Base-by-base conservation (phyloP, 2,329 filamentous ascomycete species). In the Dactylellina drechsleri region DNA sequence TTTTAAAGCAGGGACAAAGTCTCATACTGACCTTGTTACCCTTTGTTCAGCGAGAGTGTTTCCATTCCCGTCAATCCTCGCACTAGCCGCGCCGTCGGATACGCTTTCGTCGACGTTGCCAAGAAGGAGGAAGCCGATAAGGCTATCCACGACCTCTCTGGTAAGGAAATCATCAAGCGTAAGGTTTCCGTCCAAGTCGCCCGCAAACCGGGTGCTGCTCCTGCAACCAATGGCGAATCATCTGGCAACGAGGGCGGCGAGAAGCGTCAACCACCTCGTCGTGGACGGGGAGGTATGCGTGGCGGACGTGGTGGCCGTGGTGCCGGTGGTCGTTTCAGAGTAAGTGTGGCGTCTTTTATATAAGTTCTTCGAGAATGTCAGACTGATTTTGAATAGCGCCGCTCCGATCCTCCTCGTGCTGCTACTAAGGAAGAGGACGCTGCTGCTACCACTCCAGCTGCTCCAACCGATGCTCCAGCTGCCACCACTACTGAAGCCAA, bases 51-150 rank as follows among this genome's bases (percentile, higher is more conserved):
- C 85, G 95, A 99, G 87, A 96, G 92, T 84, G 94, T 94, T 84
- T 98, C 95, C 80, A 99, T 99, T 84, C 95, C 95, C 80, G 97
- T 96, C 88, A 98, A 99, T 87, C 95, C 95, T 82, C 94, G 95
- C 84, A 99, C 94, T 85, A 94, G 93, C 85, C 94, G 95, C 83
- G 94, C 95, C 78, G 95, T 99, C 83, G 95, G 95, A 82, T 99
- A 98, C 84, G 95, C 95, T 82, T 99, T 99, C 83, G 95, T 99
- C 83, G 95, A 98, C 82, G 91, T 99, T 79, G 96, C 92, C 77
- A 97, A 94, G 78, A 92, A 95, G 76, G 89, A 89, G 79, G 95
- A 98, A 86, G 95, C 95, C 78, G 92, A 97, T 85, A 92, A 93
- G 83, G 95, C 95, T 82, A 98, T 99, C 81, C 87, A 88, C 80